phyloP scores from a whole-genome alignment of 129 eudicot genomes.

The Lactuca saligna region DNA sequence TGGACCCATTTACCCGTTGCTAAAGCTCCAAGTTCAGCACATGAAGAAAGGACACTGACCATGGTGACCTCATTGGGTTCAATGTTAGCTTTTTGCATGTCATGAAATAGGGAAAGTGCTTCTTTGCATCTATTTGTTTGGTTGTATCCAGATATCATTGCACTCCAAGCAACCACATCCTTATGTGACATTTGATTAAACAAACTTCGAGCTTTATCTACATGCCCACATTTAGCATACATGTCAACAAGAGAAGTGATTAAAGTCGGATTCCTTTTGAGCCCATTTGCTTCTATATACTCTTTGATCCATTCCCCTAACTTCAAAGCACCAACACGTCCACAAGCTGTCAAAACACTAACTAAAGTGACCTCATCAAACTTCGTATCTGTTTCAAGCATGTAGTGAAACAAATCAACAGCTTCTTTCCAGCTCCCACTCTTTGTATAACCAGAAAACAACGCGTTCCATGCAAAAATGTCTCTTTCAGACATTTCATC shows the following conservation, averaged over 20 bases:
- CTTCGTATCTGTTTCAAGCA: slow-evolving; percentile 28
- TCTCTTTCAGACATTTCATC: slow-evolving; percentile 45
- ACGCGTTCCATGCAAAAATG: slow-evolving; percentile 51
- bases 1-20: slow-evolving; percentile 47
- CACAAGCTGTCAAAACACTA: slow-evolving; percentile 41
- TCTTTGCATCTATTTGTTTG: slow-evolving; percentile 54
- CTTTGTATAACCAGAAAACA: slow-evolving; percentile 50
- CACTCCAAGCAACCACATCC: slow-evolving; percentile 63
- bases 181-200: slow-evolving; percentile 51
- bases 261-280: slow-evolving; percentile 28
- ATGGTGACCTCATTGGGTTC: slow-evolving; percentile 50
- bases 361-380: slow-evolving; percentile 38
- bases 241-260: slow-evolving; percentile 40
- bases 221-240: slow-evolving; percentile 49
- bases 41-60: slow-evolving; percentile 50
- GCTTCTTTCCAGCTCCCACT: slow-evolving; percentile 32
- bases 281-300: slow-evolving; percentile 30
- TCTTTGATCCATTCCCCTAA: slow-evolving; percentile 36
- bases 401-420: slow-evolving; percentile 28
- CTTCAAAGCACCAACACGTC: slow-evolving; percentile 36
- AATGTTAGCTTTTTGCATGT: slow-evolving; percentile 51
- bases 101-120: slow-evolving; percentile 49
- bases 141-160: slow-evolving; percentile 59
- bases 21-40: slow-evolving; percentile 44
- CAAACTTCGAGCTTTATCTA: slow-evolving; percentile 43